Evolutionary conservation across 73 alveolate genomes (phyloP).

Genomic region (Paramecium sonneborni): DNA sequence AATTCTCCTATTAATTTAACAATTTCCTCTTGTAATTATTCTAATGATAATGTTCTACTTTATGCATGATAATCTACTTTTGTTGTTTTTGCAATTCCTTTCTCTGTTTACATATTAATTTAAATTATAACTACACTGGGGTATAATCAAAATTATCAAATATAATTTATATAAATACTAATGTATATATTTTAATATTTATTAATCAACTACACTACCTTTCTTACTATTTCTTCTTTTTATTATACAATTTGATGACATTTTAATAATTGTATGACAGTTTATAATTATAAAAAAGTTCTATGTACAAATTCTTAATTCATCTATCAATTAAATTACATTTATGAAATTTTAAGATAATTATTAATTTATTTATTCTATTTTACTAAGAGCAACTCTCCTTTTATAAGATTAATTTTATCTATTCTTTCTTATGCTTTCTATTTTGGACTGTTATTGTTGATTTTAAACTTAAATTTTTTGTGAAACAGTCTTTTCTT

Average conservation of each 20-base stretch:
- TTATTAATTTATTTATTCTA: not conserved
- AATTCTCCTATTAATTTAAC: not conserved
- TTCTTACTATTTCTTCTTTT: not conserved
- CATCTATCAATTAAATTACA: not conserved
- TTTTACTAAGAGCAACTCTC: not conserved
- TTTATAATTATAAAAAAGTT: no score
- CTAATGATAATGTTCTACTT: not conserved
- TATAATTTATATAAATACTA: not conserved
- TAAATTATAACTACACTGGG: not conserved
- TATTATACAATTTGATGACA: not conserved
- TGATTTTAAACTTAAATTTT: not conserved
- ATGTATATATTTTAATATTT: no score
- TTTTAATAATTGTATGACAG: not conserved
- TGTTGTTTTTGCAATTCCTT: not conserved
- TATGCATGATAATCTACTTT: not conserved
- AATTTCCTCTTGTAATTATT: not conserved
- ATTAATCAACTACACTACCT: not conserved
- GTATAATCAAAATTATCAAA: not conserved
- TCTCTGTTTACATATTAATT: slow-evolving; percentile 34
- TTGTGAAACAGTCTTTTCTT: not conserved
- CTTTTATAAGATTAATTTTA: not conserved
- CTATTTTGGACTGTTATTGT: not conserved
- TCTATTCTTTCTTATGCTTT: not conserved
- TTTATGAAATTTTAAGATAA: not conserved
- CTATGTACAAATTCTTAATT: not conserved